Evolutionary conservation across 2,329 filamentous ascomycete species (phyloP), one percentile per base, ranked within the genome.

Genomic region (Fusarium metavorans): DNA sequence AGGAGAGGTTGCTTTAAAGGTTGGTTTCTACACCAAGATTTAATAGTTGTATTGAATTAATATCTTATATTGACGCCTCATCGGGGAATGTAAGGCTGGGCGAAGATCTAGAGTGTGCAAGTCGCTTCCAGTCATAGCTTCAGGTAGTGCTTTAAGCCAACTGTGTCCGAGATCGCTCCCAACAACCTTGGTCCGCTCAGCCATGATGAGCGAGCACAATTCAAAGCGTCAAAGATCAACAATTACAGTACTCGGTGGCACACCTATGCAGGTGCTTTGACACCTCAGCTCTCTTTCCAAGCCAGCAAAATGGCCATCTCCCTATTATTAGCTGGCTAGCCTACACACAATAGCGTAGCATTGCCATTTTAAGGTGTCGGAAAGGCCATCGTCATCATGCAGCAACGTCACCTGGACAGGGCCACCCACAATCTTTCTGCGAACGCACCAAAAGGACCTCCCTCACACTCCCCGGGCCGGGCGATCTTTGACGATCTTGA

Each of bases 311-410:
- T 23, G 11, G n/a, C n/a, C n/a, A 43, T 43, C n/a, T 43, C 10
- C 41, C 41, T 6, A n/a, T 23, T 43, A 6, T 11, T 43, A 23
- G 10, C 13, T 23, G 13, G 11, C n/a, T 43, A 23, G 10, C 13
- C n/a, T 43, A 23, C 20, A 3, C 23, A 45, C 41, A 45, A 20
- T 45, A 45, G 41, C 20, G 41, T 45, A 45, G 41, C 41, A 45
- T 23, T 23, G 20, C 20, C 41, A 7, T 23, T 45, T 45, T 23
- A 45, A 45, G 41, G 20, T 45, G 20, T 45, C 41, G 20, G 41
- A 11, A 23, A 45, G 20, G 20, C n/a, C 41, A 64, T 68, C 68
- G 67, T 59, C 66, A 78, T 78, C 77, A 78, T 76, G 77, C 67
- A 68, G 59, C 73, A 64, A 75, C 63, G 72, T 78, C 77, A 78